phyloP scores from a whole-genome alignment of 192 early-diverging fungal genomes.

The Entomortierella chlamydospora region DNA sequence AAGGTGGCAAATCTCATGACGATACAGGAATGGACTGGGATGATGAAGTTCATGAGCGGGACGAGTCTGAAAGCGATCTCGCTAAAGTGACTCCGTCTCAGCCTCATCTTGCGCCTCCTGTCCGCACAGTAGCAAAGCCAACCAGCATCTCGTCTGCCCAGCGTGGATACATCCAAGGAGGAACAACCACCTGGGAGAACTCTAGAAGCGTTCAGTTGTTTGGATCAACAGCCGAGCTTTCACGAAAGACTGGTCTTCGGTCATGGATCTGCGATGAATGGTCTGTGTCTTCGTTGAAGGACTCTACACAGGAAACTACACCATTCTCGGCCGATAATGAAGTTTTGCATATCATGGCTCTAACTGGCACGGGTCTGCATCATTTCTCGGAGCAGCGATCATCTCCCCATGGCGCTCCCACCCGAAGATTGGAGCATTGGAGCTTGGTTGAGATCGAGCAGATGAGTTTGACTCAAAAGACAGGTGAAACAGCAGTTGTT shows the following conservation, averaged over 20 bases:
- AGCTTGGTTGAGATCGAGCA: conserved; percentile 41
- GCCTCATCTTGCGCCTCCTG: neutral
- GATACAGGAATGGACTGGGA: conserved; percentile 20
- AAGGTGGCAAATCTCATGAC: conserved; percentile 21
- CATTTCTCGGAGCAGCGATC: conserved; percentile 24
- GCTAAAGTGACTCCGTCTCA: conserved; percentile 1
- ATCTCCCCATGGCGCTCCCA: neutral
- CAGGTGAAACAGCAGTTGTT: neutral
- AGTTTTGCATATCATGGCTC: conserved; percentile 34
- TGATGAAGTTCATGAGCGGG: conserved; percentile 7
- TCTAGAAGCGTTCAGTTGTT: conserved; percentile 16
- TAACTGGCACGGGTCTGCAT: conserved; percentile 40
- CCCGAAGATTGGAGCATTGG: conserved; percentile 41
- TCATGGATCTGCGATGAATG: conserved; percentile 37
- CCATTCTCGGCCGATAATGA: neutral
- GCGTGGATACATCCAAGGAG: conserved; percentile 17
- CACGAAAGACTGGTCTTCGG: conserved; percentile 6
- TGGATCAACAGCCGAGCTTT: conserved; percentile 12
- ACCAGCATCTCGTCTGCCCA: conserved; percentile 7
- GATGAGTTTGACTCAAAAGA: neutral
- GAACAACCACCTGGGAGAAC: conserved; percentile 23
- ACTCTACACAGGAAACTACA: neutral
- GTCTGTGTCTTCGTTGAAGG: conserved; percentile 19
- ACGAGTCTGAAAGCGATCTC: conserved; percentile 7
- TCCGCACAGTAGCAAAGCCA: neutral